Base-by-base conservation (phyloP, 441 rosid genomes). In the Metrosideros polymorpha region DNA sequence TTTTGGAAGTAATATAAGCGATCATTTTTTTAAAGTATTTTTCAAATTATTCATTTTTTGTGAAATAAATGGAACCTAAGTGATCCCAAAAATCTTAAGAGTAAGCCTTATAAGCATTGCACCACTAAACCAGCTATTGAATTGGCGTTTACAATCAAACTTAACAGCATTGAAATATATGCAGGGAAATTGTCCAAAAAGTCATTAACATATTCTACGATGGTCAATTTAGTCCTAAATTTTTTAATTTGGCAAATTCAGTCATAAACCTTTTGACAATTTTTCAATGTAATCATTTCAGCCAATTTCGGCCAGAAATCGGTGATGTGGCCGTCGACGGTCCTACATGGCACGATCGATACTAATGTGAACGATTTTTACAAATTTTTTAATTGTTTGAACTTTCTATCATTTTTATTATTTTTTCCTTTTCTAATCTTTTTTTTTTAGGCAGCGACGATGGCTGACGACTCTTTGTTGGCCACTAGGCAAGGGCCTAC, bases 271-370 rank as follows among this genome's bases (percentile, higher is more conserved):
- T 6, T n/a, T 6, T 59, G 1, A 29, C 5, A 1, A 29, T 6
- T 59, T n/a, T 13, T 7, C 2, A 56, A 14, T 59, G 9, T 6
- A 59, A 4, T 59, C 3, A 7, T n/a, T 6, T 1, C n/a, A 1
- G 1, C 8, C 2, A 59, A 59, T 6, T 59, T 59, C 0, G 3
- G 1, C 0, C 2, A 1, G 3, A 29, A 59, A 29, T 59, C 19
- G 7, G 19, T 14, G 6, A n/a, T 1, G 12, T 0, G 9, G 4
- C 1, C 13, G 5, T 3, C 0, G 0, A 2, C 5, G 1, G 3
- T 57, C 7, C 2, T 29, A 59, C 2, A 1, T 57, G 4, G 4
- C 0, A 57, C 4, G n/a, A 57, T 6, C 9, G 7, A 13, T 7
- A 4, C 4, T 14, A 3, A 14, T 9, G 3, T 59, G 18, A 17